phyloP scores from a whole-genome alignment of 2,329 filamentous ascomycete genomes.

The Aspergillus sojae region DNA sequence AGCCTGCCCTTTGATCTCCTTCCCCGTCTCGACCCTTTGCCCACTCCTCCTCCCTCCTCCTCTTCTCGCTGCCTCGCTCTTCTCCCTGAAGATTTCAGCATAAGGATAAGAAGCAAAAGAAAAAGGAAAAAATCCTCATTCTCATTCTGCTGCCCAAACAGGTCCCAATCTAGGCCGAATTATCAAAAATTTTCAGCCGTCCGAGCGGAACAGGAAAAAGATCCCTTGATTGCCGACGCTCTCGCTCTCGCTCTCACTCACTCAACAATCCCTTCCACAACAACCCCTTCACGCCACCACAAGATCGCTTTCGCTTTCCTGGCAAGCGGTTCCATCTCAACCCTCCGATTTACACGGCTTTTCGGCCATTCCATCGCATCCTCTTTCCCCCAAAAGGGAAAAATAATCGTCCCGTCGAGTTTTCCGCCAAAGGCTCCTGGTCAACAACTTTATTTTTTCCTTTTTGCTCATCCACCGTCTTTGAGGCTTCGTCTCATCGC shows the following conservation, averaged over 20 bases:
- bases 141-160: constrained; percentile 1
- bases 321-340: not conserved
- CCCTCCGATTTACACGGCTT: not conserved
- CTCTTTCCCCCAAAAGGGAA: not conserved
- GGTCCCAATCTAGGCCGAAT: not conserved
- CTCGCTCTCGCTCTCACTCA: not conserved
- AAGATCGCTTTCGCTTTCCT: not conserved
- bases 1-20: constrained; percentile 6
- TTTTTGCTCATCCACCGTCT: not conserved
- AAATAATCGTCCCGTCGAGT: not conserved
- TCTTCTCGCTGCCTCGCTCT: not conserved
- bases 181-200: constrained; percentile 5
- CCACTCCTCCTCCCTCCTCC: not conserved
- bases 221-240: constrained; percentile 26
- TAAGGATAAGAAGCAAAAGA: not conserved
- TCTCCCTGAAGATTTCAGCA: not conserved
- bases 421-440: not conserved
- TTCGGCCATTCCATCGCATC: not conserved
- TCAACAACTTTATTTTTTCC: not conserved
- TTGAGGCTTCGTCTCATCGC: constrained; percentile 7
- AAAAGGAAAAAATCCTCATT: not conserved
- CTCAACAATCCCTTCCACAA: constrained; percentile 8
- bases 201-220: constrained; percentile 6
- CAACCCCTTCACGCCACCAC: constrained; percentile 13
- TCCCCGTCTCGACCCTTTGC: not conserved